These are phyloP conservation scores for Phytophthora meadii DNA, from an alignment of 352 stramenopile species.

Conservation along the genomic window DNA sequence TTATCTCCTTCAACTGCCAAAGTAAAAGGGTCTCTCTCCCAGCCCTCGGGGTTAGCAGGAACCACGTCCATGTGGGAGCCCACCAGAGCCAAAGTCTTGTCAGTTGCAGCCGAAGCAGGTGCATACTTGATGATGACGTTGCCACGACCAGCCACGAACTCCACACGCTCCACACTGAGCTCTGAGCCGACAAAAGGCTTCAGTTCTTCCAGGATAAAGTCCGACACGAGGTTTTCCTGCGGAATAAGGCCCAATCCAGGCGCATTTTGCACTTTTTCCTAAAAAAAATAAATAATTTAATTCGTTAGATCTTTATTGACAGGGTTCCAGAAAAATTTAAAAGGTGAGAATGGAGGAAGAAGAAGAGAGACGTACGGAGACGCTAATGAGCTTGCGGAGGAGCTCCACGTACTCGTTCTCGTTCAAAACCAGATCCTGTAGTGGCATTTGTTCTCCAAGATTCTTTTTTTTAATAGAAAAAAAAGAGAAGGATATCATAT, in stretches of 20 bases:
- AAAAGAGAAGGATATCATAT: no score
- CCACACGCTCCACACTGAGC: constrained; percentile 77
- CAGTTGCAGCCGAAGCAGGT: constrained; percentile 43
- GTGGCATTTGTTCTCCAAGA: constrained; percentile 25
- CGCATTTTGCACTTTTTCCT: constrained; percentile 63
- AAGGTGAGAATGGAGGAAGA: not conserved
- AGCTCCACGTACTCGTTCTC: constrained; percentile 84
- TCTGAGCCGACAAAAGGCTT: constrained; percentile 76
- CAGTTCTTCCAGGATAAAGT: constrained; percentile 88
- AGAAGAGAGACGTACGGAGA: constrained; percentile 34
- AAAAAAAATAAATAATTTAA: not conserved
- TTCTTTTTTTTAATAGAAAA: no score
- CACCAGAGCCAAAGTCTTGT: constrained; percentile 89
- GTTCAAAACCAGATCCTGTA: constrained; percentile 63
- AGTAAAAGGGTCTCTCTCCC: constrained; percentile 90
- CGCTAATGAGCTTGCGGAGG: constrained; percentile 80
- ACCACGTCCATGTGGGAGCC: constrained; percentile 94
- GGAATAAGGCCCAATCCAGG: constrained; percentile 56
- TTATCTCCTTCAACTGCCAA: constrained; percentile 91
- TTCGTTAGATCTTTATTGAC: not conserved
- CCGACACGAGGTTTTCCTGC: constrained; percentile 79
- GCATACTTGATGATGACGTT: constrained; percentile 94
- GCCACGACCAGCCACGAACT: constrained; percentile 85
- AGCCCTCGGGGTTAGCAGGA: constrained; percentile 91
- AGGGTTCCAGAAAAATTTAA: not conserved